These are phyloP conservation scores for Thielaviopsis ethacetica DNA, from an alignment of 2,329 filamentous ascomycete species.

Conservation along the genomic window DNA sequence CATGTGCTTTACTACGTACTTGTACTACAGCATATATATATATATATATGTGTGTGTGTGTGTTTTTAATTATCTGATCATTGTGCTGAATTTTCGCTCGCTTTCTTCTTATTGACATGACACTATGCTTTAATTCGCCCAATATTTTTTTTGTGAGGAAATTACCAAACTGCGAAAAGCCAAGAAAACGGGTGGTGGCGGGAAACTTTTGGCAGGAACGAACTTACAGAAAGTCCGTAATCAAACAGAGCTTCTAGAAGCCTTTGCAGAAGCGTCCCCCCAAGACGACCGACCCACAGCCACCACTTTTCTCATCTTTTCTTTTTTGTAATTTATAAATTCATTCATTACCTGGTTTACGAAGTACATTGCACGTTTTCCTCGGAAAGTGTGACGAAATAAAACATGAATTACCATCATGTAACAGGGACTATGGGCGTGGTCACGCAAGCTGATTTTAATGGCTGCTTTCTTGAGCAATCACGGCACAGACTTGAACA, in stretches of 20 bases:
- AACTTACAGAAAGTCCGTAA: background rate
- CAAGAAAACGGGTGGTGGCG: background rate
- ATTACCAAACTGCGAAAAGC: too few relatives aligned
- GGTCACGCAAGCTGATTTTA: background rate
- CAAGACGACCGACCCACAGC: background rate
- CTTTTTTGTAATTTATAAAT: background rate
- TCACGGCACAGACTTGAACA: too few relatives aligned
- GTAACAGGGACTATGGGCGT: background rate
- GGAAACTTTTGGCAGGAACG: too few relatives aligned
- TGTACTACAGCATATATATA: too few relatives aligned
- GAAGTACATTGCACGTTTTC: background rate
- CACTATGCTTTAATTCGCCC: too few relatives aligned
- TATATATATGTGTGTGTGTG: too few relatives aligned
- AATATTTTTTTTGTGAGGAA: too few relatives aligned
- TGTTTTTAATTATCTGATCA: too few relatives aligned
- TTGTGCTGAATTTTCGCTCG: too few relatives aligned
- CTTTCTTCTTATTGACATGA: too few relatives aligned
- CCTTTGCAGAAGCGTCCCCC: background rate
- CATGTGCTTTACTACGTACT: too few relatives aligned
- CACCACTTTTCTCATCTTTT: background rate
- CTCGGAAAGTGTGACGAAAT: background rate
- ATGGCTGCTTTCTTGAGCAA: background rate
- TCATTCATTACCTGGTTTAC: background rate
- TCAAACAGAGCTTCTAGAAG: background rate
- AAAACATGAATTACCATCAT: background rate